Percentiles rank a stretch among this genome's conserved stretches.
These are phyloP conservation scores for Mycena capillaripes DNA, from an alignment of 768 basidiomycete species.

Conservation along the genomic window DNA sequence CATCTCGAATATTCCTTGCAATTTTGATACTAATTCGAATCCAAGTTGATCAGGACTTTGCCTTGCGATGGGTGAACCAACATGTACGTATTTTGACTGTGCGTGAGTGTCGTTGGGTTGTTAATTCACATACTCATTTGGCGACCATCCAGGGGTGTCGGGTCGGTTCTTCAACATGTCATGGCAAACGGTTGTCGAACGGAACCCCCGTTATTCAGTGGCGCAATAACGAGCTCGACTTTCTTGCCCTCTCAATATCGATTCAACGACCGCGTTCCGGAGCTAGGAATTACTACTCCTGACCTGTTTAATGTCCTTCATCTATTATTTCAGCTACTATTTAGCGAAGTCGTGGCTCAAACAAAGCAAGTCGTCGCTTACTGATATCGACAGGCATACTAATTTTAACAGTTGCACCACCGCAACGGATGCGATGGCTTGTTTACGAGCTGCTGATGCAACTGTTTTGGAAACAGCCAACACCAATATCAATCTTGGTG, in stretches of 20 bases:
- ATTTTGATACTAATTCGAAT: not conserved
- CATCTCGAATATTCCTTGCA: slow-evolving; percentile 7
- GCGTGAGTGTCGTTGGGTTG: slow-evolving; percentile 15
- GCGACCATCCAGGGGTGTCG: slow-evolving; percentile 43
- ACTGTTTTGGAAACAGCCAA: too few relatives aligned
- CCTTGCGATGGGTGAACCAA: slow-evolving; percentile 49
- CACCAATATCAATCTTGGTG: slow-evolving; percentile 33
- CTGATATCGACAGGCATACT: not conserved
- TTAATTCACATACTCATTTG: not conserved
- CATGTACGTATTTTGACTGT: slow-evolving; percentile 34
- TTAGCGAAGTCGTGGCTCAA: slow-evolving; percentile 35
- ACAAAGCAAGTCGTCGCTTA: slow-evolving; percentile 36
- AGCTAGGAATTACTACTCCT: slow-evolving; percentile 20
- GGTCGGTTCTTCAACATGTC: slow-evolving; percentile 51
- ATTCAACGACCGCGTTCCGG: slow-evolving; percentile 48
- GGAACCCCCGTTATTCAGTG: slow-evolving; percentile 51
- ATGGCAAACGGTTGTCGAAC: slow-evolving; percentile 50
- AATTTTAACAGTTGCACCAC: slow-evolving; percentile 40
- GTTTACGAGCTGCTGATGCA: slow-evolving; percentile 45
- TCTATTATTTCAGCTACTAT: slow-evolving; percentile 21
- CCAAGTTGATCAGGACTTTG: slow-evolving; percentile 50
- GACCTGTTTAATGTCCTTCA: not conserved
- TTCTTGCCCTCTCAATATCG: slow-evolving; percentile 51
- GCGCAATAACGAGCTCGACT: slow-evolving; percentile 50
- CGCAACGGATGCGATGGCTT: slow-evolving; percentile 42